Percentiles rank a stretch among this genome's conserved stretches.
Conservation (phyloP, 1,139 yeast genomes). For the Scheffersomyces insectosa region DNA sequence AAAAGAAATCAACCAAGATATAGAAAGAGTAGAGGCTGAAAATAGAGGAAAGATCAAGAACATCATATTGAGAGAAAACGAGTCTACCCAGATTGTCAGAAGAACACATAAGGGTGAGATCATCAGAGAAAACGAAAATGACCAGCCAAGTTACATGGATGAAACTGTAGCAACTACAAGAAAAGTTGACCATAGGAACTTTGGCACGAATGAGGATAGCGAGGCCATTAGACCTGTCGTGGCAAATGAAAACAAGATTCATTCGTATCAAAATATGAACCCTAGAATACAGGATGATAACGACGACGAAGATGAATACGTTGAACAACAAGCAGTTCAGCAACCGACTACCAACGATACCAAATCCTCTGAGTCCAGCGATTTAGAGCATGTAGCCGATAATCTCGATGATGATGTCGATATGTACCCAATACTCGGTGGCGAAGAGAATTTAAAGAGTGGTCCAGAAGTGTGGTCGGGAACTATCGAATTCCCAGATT, state of each 20-base stretch:
- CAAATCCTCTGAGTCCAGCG: constrained; percentile 8
- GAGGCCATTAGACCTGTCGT: not conserved
- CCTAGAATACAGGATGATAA: constrained; percentile 20
- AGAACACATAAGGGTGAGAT: constrained; percentile 89
- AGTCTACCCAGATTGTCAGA: constrained; percentile 42
- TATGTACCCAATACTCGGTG: constrained; percentile 5
- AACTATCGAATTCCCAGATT: constrained; percentile 53
- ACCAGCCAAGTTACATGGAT: constrained; percentile 27
- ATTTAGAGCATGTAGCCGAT: constrained; percentile 9
- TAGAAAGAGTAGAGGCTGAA: constrained; percentile 67
- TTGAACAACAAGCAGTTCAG: constrained; percentile 1
- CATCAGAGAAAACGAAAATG: constrained; percentile 34
- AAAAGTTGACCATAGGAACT: constrained; percentile 45
- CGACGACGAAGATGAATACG: constrained; percentile 15
- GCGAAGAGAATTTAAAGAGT: constrained; percentile 2
- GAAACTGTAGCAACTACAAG: constrained; percentile 34
- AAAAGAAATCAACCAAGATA: constrained; percentile 72
- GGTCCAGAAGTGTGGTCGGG: constrained; percentile 54
- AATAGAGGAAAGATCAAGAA: constrained; percentile 45
- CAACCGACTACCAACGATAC: constrained; percentile 1
- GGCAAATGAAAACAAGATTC: constrained; percentile 4
- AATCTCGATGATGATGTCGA: constrained; percentile 7
- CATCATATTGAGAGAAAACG: constrained; percentile 16
- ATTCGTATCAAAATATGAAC: constrained; percentile 13
- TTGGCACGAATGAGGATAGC: constrained; percentile 17